phyloP scores from a whole-genome alignment of 495 filamentous ascomycete species.

The Tuber calosporum region DNA sequence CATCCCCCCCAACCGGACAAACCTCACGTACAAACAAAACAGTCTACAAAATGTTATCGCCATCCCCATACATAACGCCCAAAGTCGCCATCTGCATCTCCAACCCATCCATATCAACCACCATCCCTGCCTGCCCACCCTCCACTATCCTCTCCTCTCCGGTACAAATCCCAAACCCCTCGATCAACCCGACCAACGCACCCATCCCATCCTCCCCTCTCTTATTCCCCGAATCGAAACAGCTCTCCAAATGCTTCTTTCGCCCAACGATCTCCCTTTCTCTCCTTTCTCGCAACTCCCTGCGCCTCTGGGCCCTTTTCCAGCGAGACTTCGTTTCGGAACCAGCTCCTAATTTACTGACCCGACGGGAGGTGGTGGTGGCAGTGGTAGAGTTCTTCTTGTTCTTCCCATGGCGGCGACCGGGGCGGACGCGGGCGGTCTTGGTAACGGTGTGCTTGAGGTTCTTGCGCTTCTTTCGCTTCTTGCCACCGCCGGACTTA shows the following conservation, averaged over 20 bases:
- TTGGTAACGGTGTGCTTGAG: background rate
- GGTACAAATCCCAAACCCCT: background rate
- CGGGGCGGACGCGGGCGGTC: background rate
- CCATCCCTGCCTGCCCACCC: background rate
- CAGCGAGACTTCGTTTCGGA: background rate
- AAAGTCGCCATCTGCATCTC: background rate
- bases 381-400: background rate
- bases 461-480: background rate
- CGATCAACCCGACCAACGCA: background rate
- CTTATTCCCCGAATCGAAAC: background rate
- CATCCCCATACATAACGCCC: background rate
- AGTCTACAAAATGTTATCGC: background rate
- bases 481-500: background rate
- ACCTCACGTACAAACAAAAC: background rate
- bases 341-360: background rate
- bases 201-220: background rate
- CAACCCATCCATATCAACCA: background rate
- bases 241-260: background rate
- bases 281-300: background rate
- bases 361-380: accelerated
- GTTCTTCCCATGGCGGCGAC: background rate
- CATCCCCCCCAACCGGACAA: background rate
- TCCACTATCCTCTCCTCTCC: background rate
- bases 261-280: background rate
- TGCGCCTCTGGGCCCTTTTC: background rate